phyloP scores from a whole-genome alignment of 495 filamentous ascomycete genomes.

The Rhypophila decipiens region DNA sequence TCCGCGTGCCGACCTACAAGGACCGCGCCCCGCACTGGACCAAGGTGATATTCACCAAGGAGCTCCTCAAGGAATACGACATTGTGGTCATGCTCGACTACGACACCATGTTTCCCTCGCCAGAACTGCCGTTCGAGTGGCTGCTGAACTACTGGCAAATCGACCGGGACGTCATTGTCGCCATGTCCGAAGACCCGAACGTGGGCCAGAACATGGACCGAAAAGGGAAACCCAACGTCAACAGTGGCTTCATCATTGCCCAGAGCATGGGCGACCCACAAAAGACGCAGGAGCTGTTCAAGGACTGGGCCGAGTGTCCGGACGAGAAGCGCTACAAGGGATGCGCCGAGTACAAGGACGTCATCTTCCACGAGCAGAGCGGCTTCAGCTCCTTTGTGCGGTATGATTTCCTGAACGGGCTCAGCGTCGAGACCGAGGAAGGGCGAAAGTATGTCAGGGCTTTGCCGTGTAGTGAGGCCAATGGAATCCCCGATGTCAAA shows the following conservation, averaged over 20 bases:
- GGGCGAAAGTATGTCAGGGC: conserved; percentile 13
- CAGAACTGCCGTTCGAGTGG: conserved; percentile 48
- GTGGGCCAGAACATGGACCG: conserved; percentile 16
- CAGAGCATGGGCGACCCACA: conserved; percentile 19
- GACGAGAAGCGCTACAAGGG: conserved; percentile 20
- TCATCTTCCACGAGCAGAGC: conserved; percentile 23
- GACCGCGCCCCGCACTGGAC: conserved; percentile 41
- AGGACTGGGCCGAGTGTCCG: conserved; percentile 26
- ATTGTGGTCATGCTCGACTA: conserved; percentile 46
- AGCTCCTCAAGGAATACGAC: conserved; percentile 39
- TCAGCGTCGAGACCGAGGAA: conserved; percentile 16
- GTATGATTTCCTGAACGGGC: conserved; percentile 23
- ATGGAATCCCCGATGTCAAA: conserved; percentile 17
- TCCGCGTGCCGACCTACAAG: conserved; percentile 27
- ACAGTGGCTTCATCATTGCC: conserved; percentile 27
- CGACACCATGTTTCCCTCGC: conserved; percentile 42
- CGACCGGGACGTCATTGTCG: conserved; percentile 31
- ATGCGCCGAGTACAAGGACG: conserved; percentile 19
- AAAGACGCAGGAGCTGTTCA: conserved; percentile 20
- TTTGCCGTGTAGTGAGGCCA: conserved; percentile 23
- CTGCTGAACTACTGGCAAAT: conserved; percentile 50
- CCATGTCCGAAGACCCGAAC: conserved; percentile 38
- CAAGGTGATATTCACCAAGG: conserved; percentile 42
- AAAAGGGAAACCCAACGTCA: conserved; percentile 15
- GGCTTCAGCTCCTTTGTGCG: conserved; percentile 23